Base-by-base conservation (phyloP, 164 flowering plant genomes). In the Akebia trifoliata region DNA sequence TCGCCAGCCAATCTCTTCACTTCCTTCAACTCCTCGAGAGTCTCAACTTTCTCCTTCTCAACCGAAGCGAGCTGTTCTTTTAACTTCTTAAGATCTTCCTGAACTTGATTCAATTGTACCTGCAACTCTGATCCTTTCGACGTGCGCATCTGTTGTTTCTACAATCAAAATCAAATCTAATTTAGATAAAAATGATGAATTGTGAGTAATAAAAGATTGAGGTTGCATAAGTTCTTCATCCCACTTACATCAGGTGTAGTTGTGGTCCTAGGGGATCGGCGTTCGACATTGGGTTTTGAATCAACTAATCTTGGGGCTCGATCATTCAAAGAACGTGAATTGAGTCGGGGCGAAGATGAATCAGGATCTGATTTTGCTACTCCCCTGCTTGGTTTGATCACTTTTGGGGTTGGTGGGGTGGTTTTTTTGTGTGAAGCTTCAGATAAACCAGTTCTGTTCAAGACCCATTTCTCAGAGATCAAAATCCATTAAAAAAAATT, bases 81-180 rank as follows among this genome's bases (percentile, higher is more conserved):
- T 1, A 90, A 76, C 60, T 78, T 85, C 79, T 87, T 87, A 46
- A 87, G 79, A 64, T 92, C 95, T 64, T 87, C 95, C 68, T 78
- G 85, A 62, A 68, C 78, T 50, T 50, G 62, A 64, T 11, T 74
- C 63, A 87, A 46, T 49, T 89, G 90, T 2, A 77, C 65, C 67
- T 92, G 97, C 32, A 80, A 53, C 30, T 89, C 93, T 14, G 90
- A 74, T 37, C 78, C 87, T 73, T 81, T 92, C 34, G 42, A 50
- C 34, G 69, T 21, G 9, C 86, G 78, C 30, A 76, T 32, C 35
- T 45, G 72, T 48, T 68, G 80, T 68, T 82, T 87, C 91, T 87
- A 74, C 53, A 56, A 54, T 36, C 37, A 66, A 60, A 52, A 55
- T 4, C 8, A n/a, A 62, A 52, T 57, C 36, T 26, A 54, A n/a